Evolutionary conservation across 1,284 basidiomycete species (phyloP).

Genomic region (Microbotryum silenes-acaulis): DNA sequence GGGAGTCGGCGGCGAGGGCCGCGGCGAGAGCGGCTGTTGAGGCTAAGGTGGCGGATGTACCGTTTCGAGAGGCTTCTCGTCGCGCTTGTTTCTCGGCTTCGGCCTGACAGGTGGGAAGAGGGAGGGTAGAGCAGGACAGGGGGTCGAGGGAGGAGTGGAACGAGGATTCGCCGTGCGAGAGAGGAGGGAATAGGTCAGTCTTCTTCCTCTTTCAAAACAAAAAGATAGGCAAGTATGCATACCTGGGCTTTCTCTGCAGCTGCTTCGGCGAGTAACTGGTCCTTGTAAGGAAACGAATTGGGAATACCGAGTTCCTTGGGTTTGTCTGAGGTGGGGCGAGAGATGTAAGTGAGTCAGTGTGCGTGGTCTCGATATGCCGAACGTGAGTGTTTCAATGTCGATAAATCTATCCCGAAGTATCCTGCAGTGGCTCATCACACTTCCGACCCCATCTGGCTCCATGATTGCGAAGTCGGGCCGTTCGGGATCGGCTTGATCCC

Average conservation of each 20-base stretch:
- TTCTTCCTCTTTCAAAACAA: not conserved
- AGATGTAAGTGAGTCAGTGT: not conserved
- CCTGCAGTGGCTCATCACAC: not conserved
- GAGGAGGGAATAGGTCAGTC: not conserved
- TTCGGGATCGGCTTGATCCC: not conserved
- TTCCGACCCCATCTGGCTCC: not conserved
- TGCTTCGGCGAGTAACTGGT: conserved; percentile 86
- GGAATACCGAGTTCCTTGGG: conserved; percentile 91
- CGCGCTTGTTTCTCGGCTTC: conserved; percentile 57
- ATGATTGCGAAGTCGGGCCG: not conserved
- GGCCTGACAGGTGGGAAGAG: conserved; percentile 43
- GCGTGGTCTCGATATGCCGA: not conserved
- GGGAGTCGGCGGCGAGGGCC: conserved; percentile 31
- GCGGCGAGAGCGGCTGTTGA: conserved; percentile 33
- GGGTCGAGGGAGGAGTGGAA: not conserved
- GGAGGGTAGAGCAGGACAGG: too few relatives aligned
- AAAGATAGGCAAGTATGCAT: not conserved
- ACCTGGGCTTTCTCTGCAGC: conserved; percentile 52
- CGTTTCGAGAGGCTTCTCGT: conserved; percentile 25
- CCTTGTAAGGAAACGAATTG: conserved; percentile 95
- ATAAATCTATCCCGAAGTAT: too few relatives aligned
- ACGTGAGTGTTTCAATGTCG: too few relatives aligned
- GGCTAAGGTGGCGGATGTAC: conserved; percentile 28
- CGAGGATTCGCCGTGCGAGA: not conserved
- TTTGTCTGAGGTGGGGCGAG: conserved; percentile 48